These are phyloP conservation scores for Gillenia trifoliata DNA, from an alignment of 306 rosid genomes.

Conservation along the genomic window DNA sequence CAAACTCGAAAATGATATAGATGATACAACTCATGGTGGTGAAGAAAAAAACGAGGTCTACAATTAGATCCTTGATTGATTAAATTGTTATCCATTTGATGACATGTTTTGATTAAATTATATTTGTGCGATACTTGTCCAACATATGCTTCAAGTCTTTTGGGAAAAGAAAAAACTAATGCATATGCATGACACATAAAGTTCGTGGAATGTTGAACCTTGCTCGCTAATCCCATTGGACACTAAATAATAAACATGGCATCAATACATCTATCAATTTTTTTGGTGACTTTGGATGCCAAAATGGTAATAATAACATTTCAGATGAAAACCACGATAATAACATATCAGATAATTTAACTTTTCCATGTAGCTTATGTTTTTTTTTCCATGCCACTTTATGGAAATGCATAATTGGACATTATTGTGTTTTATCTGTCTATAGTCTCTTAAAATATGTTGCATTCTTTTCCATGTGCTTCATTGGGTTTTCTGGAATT, in stretches of 20 bases:
- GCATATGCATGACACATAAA: neutral
- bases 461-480: neutral
- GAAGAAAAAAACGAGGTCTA: conserved; percentile 56
- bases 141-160: neutral
- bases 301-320: neutral
- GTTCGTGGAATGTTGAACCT: neutral
- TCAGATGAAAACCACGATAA: neutral
- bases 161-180: neutral
- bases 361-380: neutral
- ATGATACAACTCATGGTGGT: conserved; percentile 31
- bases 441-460: neutral
- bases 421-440: neutral
- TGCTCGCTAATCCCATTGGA: neutral
- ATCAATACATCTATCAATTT: neutral
- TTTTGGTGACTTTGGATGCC: neutral
- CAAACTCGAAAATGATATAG: conserved; percentile 49
- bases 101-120: conserved; percentile 4
- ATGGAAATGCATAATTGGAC: neutral
- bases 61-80: conserved; percentile 5
- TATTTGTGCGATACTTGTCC: neutral
- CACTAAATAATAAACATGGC: neutral
- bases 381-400: neutral
- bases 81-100: neutral
- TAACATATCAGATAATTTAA: neutral
- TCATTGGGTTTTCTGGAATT: neutral